These are phyloP conservation scores for Exophiala viscosa DNA, from an alignment of 2,329 filamentous ascomycete genomes.

Conservation along the genomic window DNA sequence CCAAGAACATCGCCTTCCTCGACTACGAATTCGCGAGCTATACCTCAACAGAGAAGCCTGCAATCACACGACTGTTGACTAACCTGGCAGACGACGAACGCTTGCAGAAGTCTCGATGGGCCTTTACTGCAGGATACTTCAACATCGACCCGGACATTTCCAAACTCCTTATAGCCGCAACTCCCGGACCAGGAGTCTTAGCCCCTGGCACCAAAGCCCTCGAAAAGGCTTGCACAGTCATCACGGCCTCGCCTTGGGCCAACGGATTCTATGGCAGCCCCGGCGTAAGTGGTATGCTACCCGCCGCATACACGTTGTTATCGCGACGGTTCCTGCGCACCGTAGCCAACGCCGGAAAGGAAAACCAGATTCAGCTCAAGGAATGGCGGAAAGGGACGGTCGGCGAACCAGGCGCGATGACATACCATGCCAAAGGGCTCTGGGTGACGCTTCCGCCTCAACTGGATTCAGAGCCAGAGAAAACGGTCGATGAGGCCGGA, in stretches of 20 bases:
- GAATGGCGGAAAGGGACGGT: conserved; percentile 87
- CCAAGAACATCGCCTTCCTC: conserved; percentile 21
- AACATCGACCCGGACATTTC: conserved; percentile 88
- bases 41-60: conserved; percentile 82
- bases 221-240: conserved; percentile 65
- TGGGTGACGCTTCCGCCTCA: conserved; percentile 25
- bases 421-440: conserved; percentile 88
- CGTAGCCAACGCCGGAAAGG: conserved; percentile 51
- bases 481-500: conserved; percentile 48
- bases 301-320: conserved; percentile 86
- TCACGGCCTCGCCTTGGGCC: conserved; percentile 87
- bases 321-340: conserved; percentile 73
- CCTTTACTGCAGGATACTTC: conserved; percentile 97
- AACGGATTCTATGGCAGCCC: conserved; percentile 92
- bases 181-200: conserved; percentile 26
- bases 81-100: conserved; percentile 58
- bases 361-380: conserved; percentile 64
- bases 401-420: conserved; percentile 81
- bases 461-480: conserved; percentile 3
- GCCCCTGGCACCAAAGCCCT: conserved; percentile 24
- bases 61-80: conserved; percentile 69
- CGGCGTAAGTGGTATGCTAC: conserved; percentile 84
- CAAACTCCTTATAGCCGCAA: conserved; percentile 66
- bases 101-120: conserved; percentile 74
- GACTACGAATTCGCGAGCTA: conserved; percentile 42